Evolutionary conservation across 1,284 basidiomycete genomes (phyloP).

Genomic region (Xerocomus tenax): DNA sequence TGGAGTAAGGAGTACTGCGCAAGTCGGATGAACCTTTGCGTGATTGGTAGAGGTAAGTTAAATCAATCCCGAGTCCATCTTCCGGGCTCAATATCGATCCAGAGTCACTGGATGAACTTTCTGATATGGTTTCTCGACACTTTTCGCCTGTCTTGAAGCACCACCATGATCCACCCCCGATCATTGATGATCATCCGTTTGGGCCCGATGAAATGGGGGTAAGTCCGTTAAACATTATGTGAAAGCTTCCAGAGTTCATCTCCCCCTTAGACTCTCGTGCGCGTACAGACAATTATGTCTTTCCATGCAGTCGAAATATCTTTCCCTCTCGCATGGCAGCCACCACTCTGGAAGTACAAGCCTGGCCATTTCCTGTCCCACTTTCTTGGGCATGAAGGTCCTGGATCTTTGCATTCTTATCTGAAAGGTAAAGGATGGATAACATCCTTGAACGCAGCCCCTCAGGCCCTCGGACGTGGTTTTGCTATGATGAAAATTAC

Average conservation of each 20-base stretch:
- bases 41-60: conserved; percentile 75
- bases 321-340: conserved; percentile 83
- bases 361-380: conserved; percentile 78
- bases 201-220: conserved; percentile 69
- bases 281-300: conserved; percentile 86
- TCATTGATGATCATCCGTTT: conserved; percentile 72
- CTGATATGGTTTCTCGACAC: conserved; percentile 58
- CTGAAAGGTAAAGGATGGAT: conserved; percentile 91
- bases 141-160: conserved; percentile 77
- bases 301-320: conserved; percentile 82
- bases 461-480: conserved; percentile 67
- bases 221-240: conserved; percentile 30
- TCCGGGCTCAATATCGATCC: background rate
- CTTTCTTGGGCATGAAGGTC: conserved; percentile 93
- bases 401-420: conserved; percentile 87
- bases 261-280: conserved; percentile 62
- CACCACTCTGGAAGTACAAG: conserved; percentile 72
- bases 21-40: conserved; percentile 85
- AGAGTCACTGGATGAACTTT: conserved; percentile 79
- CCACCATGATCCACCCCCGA: conserved; percentile 52
- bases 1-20: conserved; percentile 92
- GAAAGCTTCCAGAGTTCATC: background rate
- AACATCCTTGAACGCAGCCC: conserved; percentile 69
- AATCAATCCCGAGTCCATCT: background rate
- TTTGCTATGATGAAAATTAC: conserved; percentile 88